A percentile compares a stretch with the other conserved stretches of the same genome.
Conservation (phyloP, 441 rosid species). For the Rhodomyrtus psidioides region DNA sequence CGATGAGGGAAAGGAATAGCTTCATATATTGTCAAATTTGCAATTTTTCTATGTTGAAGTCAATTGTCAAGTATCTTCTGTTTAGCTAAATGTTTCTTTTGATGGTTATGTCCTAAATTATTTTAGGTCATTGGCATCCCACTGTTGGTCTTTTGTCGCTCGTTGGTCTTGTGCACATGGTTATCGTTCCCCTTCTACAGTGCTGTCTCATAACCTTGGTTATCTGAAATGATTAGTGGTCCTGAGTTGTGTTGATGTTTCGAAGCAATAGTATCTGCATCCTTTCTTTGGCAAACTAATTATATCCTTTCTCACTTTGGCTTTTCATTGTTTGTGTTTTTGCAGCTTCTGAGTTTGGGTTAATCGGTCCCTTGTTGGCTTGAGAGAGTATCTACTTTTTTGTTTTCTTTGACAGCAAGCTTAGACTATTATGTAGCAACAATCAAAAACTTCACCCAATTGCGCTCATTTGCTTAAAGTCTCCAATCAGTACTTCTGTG, state of each 20-base stretch:
- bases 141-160: not conserved
- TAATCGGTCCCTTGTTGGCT: not conserved
- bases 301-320: not conserved
- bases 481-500: not conserved
- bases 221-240: not conserved
- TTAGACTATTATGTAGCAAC: not conserved
- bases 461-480: not conserved
- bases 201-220: not conserved
- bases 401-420: not conserved
- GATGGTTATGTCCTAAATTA: not conserved
- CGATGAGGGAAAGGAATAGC: not conserved
- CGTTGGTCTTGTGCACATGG: not conserved
- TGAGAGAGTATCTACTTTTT: not conserved
- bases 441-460: not conserved
- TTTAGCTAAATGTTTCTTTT: not conserved
- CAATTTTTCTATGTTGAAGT: fast-evolving
- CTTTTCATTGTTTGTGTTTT: not conserved
- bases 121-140: not conserved
- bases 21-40: not conserved
- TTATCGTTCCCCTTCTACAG: not conserved
- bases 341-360: not conserved
- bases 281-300: not conserved
- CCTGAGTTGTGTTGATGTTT: not conserved
- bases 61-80: not conserved
- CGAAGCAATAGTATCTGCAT: not conserved